Conservation (phyloP, 1,139 yeast genomes). For the Yamadazyma songkhlaensis region DNA sequence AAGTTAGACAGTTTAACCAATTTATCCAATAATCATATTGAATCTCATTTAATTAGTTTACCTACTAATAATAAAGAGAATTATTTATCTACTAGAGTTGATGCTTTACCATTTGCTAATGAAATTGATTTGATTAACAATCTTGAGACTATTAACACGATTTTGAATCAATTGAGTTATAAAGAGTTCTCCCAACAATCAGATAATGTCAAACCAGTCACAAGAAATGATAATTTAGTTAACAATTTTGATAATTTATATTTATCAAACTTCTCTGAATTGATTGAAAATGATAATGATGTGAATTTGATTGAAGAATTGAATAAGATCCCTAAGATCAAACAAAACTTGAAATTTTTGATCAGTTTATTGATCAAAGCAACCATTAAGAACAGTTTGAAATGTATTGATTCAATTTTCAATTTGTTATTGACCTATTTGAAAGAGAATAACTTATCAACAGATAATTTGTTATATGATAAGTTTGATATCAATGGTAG, state of each 20-base stretch:
- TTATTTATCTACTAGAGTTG: conserved; percentile 67
- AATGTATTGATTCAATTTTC: conserved; percentile 58
- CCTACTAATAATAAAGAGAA: conserved; percentile 66
- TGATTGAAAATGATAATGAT: conserved; percentile 46
- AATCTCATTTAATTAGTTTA: conserved; percentile 14
- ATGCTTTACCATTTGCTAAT: conserved; percentile 76
- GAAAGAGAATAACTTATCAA: conserved; percentile 15
- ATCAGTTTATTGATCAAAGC: conserved; percentile 64
- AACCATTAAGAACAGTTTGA: conserved; percentile 46
- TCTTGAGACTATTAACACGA: conserved; percentile 53
- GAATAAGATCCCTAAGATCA: conserved; percentile 15
- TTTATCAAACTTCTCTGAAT: conserved; percentile 22
- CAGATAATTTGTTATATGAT: conserved; percentile 42
- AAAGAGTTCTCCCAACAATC: conserved; percentile 12
- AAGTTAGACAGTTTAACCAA: conserved; percentile 44
- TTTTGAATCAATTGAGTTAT: conserved; percentile 40
- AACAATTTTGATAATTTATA: conserved; percentile 30
- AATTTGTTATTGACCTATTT: conserved; percentile 17
- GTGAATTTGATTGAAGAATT: conserved; percentile 40
- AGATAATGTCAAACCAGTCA: background rate
- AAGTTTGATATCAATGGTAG: conserved; percentile 75
- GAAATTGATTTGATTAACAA: conserved; percentile 55
- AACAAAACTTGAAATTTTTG: conserved; percentile 38
- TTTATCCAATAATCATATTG: conserved; percentile 14
- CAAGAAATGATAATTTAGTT: conserved; percentile 7